Base-by-base conservation (phyloP, 2,329 filamentous ascomycete genomes). In the Calonectria leucothoes region DNA sequence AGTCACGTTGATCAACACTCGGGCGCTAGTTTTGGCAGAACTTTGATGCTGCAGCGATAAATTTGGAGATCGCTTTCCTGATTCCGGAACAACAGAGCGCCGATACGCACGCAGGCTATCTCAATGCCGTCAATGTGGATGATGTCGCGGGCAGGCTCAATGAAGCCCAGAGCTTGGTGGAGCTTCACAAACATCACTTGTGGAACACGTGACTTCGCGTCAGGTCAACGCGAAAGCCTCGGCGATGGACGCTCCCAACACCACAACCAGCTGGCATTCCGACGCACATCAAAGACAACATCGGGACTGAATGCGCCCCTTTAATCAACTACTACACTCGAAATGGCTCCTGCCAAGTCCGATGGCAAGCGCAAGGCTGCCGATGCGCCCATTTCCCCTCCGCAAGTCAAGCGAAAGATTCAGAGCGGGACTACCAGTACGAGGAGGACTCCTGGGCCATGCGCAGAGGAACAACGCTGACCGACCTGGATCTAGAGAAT, bases 371-470 rank as follows among this genome's bases (percentile, higher is more conserved):
- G 85, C 52, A 85, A 84, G 72, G 80, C 82, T 27, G 66, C 79
- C 66, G 86, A 87, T 48, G 83, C 82, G 33, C 79, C 87, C 25
- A 85, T 91, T 70, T 91, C 89, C 48, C 90, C 90, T 15, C 90
- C 90, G 14, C 87, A 86, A 0, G 33, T 87, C 72, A 91, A 91
- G 79, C 87, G 89, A 45, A 89, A 88, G 74, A 78, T 87, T 12
- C 88, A 90, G 77, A 89, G 87, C 77, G 84, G 82, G 48, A 89
- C 89, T 64, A 89, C 89, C 55, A 89, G 89, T 90, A 79, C 74
- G 86, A 63, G 49, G 42, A 57, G 20, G 70, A 48, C 42, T 23
- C 6, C 27, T 11, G 20, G 11, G 10, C 31, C 3, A 12, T 1
- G 2, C 23, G 17, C 27, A 66, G 11, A 23, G 25, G 10, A 17